These are phyloP conservation scores for Tylopilus microsporus DNA, from an alignment of 1,284 basidiomycete genomes.

Conservation along the genomic window DNA sequence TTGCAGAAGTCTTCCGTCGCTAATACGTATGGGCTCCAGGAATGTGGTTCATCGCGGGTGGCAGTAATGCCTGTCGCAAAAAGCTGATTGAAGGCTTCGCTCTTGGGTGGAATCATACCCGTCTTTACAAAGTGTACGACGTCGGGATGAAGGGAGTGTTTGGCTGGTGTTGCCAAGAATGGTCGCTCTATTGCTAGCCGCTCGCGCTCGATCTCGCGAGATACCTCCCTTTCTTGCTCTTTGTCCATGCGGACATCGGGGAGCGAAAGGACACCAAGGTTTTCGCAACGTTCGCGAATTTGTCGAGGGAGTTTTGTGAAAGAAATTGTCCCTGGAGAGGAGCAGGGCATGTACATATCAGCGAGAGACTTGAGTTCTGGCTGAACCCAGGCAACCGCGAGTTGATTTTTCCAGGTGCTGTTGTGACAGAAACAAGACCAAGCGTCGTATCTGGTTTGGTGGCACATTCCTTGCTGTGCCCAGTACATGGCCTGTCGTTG, in stretches of 20 bases:
- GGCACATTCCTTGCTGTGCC: neutral
- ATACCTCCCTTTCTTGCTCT: constrained; percentile 2
- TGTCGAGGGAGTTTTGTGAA: neutral
- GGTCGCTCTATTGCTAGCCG: neutral
- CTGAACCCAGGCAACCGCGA: neutral
- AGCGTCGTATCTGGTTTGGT: neutral
- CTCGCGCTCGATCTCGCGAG: neutral
- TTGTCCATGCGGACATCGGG: neutral
- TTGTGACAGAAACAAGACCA: neutral
- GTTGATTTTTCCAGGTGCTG: neutral
- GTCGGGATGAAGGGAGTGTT: neutral
- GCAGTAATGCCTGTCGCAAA: neutral
- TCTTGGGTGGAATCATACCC: neutral
- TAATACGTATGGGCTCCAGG: neutral
- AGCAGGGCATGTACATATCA: neutral
- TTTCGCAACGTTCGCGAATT: neutral
- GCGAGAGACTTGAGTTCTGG: constrained; percentile 1
- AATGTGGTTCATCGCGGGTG: neutral
- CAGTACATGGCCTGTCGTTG: neutral
- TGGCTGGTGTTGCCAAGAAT: neutral
- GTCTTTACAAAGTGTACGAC: neutral
- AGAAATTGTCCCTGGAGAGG: no score
- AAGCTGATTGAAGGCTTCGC: neutral
- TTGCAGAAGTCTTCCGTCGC: neutral
- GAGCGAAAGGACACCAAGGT: neutral